Base-by-base conservation (phyloP, 306 rosid genomes). In the Rosa rugosa region DNA sequence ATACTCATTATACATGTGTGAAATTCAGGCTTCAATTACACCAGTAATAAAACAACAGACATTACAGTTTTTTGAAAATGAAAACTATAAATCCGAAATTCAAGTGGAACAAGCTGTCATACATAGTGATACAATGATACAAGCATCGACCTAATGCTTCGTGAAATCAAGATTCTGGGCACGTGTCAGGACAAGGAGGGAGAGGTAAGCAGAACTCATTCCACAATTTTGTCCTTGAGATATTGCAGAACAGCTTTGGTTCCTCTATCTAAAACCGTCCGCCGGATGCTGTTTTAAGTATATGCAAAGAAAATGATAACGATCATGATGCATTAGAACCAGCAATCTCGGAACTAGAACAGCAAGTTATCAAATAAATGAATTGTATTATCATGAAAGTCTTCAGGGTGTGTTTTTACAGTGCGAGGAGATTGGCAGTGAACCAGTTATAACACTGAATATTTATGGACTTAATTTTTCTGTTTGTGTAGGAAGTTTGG, bases 191-290 rank as follows among this genome's bases (percentile, higher is more conserved):
- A 53, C 23, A 76, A 10, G 1, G 20, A 12, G 51, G 66, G 34
- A 41, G 63, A 9, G 47, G 54, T 3, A 3, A 2, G 36, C 50
- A 73, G 34, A 79, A 17, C 23, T 69, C 54, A 80, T 77, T 88
- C 94, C 25, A 90, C 77, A 68, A 92, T 86, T 87, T 81, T 92
- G 86, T 90, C 97, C 89, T 83, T 89, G 88, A 94, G 89, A 89
- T 94, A 94, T 42, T 80, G 46, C 80, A 92, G 85, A 74, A 94
- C 87, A 79, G 90, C 92, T 86, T 94, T 94, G 69, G 98, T 90
- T 81, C 98, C 98, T 88, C 79, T 86, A 66, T 90, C 94, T 80
- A 94, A 87, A 59, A 92, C 84, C 49, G 97, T 13, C 91, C 97
- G 89, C 81, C 98, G 90, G 76, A 94, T 92, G 86, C 98, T 94